Conservation (phyloP, 2,329 filamentous ascomycete genomes). For the Neonectria ditissima region DNA sequence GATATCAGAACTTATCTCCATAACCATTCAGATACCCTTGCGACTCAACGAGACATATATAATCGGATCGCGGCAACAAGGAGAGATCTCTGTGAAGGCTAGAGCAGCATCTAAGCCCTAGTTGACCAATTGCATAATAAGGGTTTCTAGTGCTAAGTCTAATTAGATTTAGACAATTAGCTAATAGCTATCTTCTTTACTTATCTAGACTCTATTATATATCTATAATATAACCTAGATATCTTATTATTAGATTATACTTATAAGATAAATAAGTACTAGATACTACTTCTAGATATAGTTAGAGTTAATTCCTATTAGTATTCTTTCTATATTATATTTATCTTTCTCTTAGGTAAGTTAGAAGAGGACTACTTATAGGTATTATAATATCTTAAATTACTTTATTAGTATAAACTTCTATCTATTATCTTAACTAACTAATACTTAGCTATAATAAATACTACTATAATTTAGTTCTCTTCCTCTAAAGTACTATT, state of each 20-base stretch:
- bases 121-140: slow-evolving; percentile 34
- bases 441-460: background rate
- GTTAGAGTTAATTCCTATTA: slow-evolving; percentile 21
- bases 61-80: slow-evolving; percentile 32
- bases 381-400: background rate
- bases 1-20: slow-evolving; percentile 33
- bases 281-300: slow-evolving; percentile 20
- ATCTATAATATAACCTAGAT: slow-evolving; percentile 34
- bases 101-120: no score
- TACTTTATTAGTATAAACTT: no score
- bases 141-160: slow-evolving; percentile 34
- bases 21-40: slow-evolving; percentile 27
- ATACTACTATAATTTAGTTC: background rate
- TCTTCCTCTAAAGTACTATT: background rate
- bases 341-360: slow-evolving; percentile 2
- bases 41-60: slow-evolving; percentile 39
- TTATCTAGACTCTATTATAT: slow-evolving; percentile 34
- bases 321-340: slow-evolving; percentile 35
- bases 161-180: slow-evolving; percentile 24
- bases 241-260: slow-evolving; percentile 34
- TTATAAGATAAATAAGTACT: slow-evolving; percentile 26
- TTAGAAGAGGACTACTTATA: background rate
- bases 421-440: no score
- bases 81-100: slow-evolving; percentile 27
- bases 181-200: slow-evolving; percentile 37